Conservation (phyloP, 78 protist genomes). For the Emiliania huxleyi region DNA sequence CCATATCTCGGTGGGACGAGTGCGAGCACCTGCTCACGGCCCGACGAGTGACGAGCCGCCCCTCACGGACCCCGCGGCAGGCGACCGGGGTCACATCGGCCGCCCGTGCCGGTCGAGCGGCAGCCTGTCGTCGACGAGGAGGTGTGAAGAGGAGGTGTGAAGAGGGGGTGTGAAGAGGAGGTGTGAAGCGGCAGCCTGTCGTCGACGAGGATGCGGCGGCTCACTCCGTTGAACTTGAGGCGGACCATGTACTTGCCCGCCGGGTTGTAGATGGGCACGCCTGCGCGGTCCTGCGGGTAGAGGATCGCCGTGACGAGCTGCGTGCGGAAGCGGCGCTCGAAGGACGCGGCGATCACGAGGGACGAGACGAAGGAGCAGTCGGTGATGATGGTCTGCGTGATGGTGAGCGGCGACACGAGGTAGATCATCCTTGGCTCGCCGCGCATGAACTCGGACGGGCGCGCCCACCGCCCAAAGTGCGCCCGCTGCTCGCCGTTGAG, state of each 20-base stretch:
- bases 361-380: conserved; percentile 59
- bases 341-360: conserved; percentile 30
- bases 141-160: no score
- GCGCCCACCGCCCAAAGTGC: not conserved
- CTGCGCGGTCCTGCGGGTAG: conserved; percentile 45
- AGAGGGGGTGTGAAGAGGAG: no score
- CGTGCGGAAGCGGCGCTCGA: conserved; percentile 17
- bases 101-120: no score
- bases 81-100: no score
- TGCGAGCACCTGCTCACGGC: no score
- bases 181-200: not conserved
- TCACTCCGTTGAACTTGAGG: conserved; percentile 42
- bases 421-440: not conserved
- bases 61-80: no score
- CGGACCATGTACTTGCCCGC: conserved; percentile 39
- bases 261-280: conserved; percentile 30
- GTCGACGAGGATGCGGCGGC: conserved; percentile 1
- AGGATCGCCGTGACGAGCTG: conserved; percentile 6
- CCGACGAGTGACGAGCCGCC: no score
- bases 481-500: not conserved
- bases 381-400: conserved; percentile 39
- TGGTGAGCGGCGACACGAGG: not conserved
- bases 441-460: conserved; percentile 19
- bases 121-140: no score
- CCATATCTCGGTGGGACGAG: no score